These are phyloP conservation scores for Stagonosporopsis vannaccii DNA, from an alignment of 2,329 filamentous ascomycete species.

Conservation along the genomic window DNA sequence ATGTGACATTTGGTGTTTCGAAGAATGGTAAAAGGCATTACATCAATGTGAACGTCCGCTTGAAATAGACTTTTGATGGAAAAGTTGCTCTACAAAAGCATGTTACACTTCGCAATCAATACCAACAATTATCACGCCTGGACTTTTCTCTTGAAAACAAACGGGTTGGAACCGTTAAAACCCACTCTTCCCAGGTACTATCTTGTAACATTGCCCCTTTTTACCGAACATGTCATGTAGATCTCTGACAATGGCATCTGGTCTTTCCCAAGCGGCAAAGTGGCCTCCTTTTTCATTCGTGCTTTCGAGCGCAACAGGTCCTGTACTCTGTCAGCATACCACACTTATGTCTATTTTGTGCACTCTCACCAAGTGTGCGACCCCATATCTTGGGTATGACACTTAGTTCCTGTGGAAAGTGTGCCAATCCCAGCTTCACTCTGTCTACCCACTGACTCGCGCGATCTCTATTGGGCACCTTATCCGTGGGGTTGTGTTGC, in stretches of 20 bases:
- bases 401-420: conserved; percentile 66
- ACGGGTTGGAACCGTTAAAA: not conserved
- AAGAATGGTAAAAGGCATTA: no score
- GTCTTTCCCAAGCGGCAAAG: conserved; percentile 68
- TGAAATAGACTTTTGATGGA: no score
- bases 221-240: conserved; percentile 66
- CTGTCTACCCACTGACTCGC: conserved; percentile 53
- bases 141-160: not conserved
- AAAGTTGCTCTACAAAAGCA: no score
- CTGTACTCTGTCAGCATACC: conserved; percentile 21
- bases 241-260: conserved; percentile 61
- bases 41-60: no score
- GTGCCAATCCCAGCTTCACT: conserved; percentile 61
- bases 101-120: not conserved
- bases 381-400: conserved; percentile 64
- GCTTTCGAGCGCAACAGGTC: conserved; percentile 64
- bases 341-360: not conserved
- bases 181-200: conserved; percentile 44
- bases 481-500: conserved; percentile 49
- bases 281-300: conserved; percentile 63
- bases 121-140: not conserved
- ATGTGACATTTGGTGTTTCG: no score
- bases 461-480: conserved; percentile 40
- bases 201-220: conserved; percentile 44
- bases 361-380: conserved; percentile 60